phyloP scores from a whole-genome alignment of 2,329 filamentous ascomycete genomes.

The Ophiocordyceps camponoti-leonardi region DNA sequence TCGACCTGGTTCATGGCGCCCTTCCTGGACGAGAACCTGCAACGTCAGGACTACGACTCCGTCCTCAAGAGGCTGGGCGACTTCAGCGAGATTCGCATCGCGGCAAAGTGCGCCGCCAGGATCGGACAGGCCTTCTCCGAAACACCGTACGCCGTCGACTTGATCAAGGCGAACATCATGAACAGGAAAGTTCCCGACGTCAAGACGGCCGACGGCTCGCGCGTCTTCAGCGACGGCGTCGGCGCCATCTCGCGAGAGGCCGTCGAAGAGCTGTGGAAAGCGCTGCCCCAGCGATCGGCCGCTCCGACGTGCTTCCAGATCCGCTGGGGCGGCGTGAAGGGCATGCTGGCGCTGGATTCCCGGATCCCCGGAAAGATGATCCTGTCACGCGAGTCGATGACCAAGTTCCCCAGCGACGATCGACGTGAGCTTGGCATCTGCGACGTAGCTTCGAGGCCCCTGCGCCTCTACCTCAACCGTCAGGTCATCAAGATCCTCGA shows the following conservation, averaged over 20 bases:
- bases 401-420: conserved; percentile 50
- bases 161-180: conserved; percentile 20
- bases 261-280: conserved; percentile 39
- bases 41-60: conserved; percentile 17
- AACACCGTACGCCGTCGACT: conserved; percentile 44
- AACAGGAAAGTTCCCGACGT: conserved; percentile 30
- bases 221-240: conserved; percentile 64
- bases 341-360: conserved; percentile 57
- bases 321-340: conserved; percentile 57
- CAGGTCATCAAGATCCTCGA: conserved; percentile 78
- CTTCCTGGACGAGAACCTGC: conserved; percentile 19
- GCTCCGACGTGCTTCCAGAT: conserved; percentile 58
- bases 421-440: conserved; percentile 50
- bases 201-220: conserved; percentile 24
- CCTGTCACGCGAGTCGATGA: conserved; percentile 55
- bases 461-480: conserved; percentile 57
- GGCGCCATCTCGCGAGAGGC: conserved; percentile 52
- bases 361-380: conserved; percentile 40
- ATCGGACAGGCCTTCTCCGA: conserved; percentile 59
- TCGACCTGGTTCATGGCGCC: conserved; percentile 46
- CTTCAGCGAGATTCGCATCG: conserved; percentile 31
- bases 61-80: conserved; percentile 33
- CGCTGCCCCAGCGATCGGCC: conserved; percentile 26
- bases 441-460: conserved; percentile 46
- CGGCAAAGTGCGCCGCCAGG: conserved; percentile 38